Evolutionary conservation across 768 basidiomycete species (phyloP), one percentile per base, ranked within the genome.

Genomic region (Hericium erinaceus): DNA sequence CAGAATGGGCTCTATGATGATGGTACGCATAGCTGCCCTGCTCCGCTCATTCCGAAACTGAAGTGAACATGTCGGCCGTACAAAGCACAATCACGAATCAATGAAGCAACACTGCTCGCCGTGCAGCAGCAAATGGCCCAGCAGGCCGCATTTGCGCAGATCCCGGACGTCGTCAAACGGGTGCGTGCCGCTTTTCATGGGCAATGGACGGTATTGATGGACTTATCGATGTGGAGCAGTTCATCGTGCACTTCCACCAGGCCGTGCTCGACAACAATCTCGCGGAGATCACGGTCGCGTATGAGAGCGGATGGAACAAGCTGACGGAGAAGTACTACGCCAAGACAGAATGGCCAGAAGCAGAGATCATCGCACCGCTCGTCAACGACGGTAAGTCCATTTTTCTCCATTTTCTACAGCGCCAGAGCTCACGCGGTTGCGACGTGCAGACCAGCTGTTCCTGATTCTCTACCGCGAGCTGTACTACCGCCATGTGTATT

Each of bases 261-360:
- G 89, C 94, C 20, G 90, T 98, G 39, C 76, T 89, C 53, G 84
- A 92, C 48, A 93, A 95, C 69, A 95, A 98, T 72, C 80, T 97
- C 2, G 76, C 84, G 4, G 89, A 94, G 65, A 95, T 99, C 63
- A 92, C 90, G 4, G 78, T 87, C 20, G 92, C 94, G 54, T 99
- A 99, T 67, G 95, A 98, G 74, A 92, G 87, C 53, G 94, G 94
- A 5, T 99, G 95, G 95, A 95, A 94, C 73, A 86, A 89, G 61
- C 84, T 95, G 68, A 97, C 95, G 0, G 92, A 97, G 76, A 94
- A 95, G 75, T 94, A 88, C 75, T 99, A 97, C 66, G 71, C 92
- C 6, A 91, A 88, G 69, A 85, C 84, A 2, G 95, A 99, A 69
- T 98, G 95, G 95, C 95, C 95, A 0, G 94, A 98, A 69, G 94